Evolutionary conservation across 106 monocot genomes (phyloP).

Genomic region (Agapanthus africanus): DNA sequence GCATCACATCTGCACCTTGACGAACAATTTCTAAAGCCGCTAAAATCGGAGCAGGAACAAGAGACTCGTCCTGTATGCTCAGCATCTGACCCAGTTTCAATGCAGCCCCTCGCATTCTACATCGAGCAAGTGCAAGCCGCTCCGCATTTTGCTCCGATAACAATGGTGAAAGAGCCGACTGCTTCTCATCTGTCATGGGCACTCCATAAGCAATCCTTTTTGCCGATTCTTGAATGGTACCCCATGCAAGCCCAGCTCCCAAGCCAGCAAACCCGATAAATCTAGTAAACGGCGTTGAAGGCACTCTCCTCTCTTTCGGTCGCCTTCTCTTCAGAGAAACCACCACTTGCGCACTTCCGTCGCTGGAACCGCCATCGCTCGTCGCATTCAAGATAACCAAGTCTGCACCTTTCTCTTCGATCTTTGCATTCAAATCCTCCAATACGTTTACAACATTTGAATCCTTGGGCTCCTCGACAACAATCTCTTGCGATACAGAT

Average conservation of each 20-base stretch:
- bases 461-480: no score
- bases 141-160: slow-evolving; percentile 95
- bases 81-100: slow-evolving; percentile 97
- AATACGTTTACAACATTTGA: no score
- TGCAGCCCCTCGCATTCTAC: slow-evolving; percentile 97
- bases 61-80: slow-evolving; percentile 95
- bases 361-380: no score
- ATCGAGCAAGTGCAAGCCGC: slow-evolving; percentile 81
- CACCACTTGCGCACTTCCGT: slow-evolving; percentile 5
- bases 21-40: slow-evolving; percentile 91
- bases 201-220: slow-evolving; percentile 67
- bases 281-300: slow-evolving; percentile 82
- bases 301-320: slow-evolving; percentile 84
- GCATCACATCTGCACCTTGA: slow-evolving; percentile 99
- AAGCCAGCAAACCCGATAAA: slow-evolving; percentile 95
- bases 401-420: no score
- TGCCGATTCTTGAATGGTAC: slow-evolving; percentile 85
- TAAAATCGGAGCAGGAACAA: slow-evolving; percentile 91
- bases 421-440: no score
- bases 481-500: no score
- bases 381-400: no score
- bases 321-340: slow-evolving; percentile 33
- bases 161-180: slow-evolving; percentile 61
- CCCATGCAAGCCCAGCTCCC: slow-evolving; percentile 97
- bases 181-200: slow-evolving; percentile 34